A percentile compares a stretch with the other conserved stretches of the same genome.
These are phyloP conservation scores for Puccinia sorghi DNA, from an alignment of 1,284 basidiomycete species.

Conservation along the genomic window DNA sequence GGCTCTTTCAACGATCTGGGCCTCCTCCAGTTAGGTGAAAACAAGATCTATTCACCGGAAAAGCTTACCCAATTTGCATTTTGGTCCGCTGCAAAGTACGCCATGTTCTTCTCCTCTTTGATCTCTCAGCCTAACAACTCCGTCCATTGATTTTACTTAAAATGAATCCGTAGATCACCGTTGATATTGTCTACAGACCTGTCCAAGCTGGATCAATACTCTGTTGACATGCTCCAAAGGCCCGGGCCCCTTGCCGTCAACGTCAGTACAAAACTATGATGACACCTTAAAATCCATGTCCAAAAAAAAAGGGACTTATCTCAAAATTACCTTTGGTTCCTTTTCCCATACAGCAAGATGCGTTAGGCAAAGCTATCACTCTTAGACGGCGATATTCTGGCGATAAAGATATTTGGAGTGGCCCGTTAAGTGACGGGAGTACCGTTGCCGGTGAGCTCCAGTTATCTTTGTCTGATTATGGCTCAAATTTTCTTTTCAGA, in stretches of 20 bases:
- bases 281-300: too few species aligned
- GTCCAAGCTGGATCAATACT: not conserved
- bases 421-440: constrained; percentile 33
- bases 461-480: not conserved
- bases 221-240: constrained; percentile 21
- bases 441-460: constrained; percentile 30
- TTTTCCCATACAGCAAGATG: constrained; percentile 37
- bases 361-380: constrained; percentile 39
- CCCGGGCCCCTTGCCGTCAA: constrained; percentile 20
- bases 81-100: constrained; percentile 45
- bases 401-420: constrained; percentile 45
- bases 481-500: too few species aligned
- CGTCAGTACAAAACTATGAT: not conserved
- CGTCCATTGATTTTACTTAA: not conserved
- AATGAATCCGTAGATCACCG: constrained; percentile 31
- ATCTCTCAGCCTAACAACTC: not conserved
- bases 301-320: not conserved
- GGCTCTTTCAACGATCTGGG: constrained; percentile 43
- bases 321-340: not conserved
- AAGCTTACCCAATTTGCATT: constrained; percentile 20
- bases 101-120: not conserved
- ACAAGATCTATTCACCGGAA: not conserved
- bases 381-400: constrained; percentile 28
- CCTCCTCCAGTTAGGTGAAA: constrained; percentile 8
- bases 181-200: constrained; percentile 30